These are phyloP conservation scores for Saposhnikovia divaricata DNA, from an alignment of 129 eudicot species.

Conservation along the genomic window DNA sequence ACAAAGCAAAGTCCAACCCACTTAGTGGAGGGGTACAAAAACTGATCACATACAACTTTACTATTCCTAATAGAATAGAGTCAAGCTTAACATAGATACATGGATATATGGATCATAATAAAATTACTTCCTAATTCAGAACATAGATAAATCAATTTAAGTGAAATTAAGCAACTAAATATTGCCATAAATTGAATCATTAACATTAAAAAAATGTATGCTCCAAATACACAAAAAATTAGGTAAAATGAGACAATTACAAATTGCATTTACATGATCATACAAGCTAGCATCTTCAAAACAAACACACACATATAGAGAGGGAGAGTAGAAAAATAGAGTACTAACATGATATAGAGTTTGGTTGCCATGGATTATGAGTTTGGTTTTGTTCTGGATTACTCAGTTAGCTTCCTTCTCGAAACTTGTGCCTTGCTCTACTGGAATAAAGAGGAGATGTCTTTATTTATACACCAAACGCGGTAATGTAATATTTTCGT, in stretches of 20 bases:
- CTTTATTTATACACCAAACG: background rate
- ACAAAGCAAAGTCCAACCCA: background rate
- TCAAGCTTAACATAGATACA: background rate
- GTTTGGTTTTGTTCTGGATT: background rate
- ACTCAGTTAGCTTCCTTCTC: background rate
- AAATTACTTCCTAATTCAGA: too few relatives aligned
- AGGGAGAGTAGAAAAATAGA: background rate
- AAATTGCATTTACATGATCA: background rate
- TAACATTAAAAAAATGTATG: too few relatives aligned
- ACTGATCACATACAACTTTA: background rate
- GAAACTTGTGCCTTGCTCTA: background rate
- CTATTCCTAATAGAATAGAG: background rate
- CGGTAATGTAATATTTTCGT: background rate
- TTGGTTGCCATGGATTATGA: background rate
- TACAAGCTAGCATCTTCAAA: background rate
- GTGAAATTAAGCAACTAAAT: too few relatives aligned
- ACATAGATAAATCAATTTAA: background rate
- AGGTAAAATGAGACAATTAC: too few relatives aligned
- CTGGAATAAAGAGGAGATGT: background rate
- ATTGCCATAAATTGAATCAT: too few relatives aligned
- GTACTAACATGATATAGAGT: slow-evolving; percentile 1
- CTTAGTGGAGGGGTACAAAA: background rate
- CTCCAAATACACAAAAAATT: too few relatives aligned
- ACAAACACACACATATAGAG: background rate
- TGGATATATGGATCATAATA: background rate